A percentile compares a stretch with the other conserved stretches of the same genome.
Evolutionary conservation across 129 eudicot species (phyloP).

Genomic region (Helianthus annuus): DNA sequence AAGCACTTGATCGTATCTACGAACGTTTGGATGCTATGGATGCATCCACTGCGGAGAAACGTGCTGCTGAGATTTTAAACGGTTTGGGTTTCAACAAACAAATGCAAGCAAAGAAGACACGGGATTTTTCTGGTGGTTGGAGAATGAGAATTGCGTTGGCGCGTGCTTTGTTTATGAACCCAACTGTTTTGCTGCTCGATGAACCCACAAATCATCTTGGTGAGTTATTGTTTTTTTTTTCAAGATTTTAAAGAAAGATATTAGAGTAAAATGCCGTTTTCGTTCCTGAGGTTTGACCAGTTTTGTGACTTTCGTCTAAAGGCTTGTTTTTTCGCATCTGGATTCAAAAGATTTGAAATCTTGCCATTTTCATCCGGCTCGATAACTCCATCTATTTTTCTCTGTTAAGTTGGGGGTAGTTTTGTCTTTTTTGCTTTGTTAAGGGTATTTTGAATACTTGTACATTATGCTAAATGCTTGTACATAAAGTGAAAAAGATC

Average conservation of each 20-base stretch:
- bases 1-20: conserved; percentile 77
- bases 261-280: too few species aligned
- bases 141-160: conserved; percentile 98
- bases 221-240: conserved; percentile 9
- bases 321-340: too few species aligned
- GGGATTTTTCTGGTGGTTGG: conserved; percentile 99
- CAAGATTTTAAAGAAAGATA: not conserved
- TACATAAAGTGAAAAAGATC: too few species aligned
- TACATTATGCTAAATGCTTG: too few species aligned
- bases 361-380: too few species aligned
- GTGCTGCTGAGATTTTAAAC: conserved; percentile 87
- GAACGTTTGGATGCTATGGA: conserved; percentile 95
- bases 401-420: too few species aligned
- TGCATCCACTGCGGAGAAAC: conserved; percentile 92
- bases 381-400: too few species aligned
- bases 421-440: too few species aligned
- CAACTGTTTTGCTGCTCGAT: conserved; percentile 83
- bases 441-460: too few species aligned
- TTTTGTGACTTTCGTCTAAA: too few species aligned
- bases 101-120: conserved; percentile 92
- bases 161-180: conserved; percentile 93
- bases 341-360: too few species aligned
- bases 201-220: conserved; percentile 99
- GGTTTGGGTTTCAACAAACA: conserved; percentile 88
- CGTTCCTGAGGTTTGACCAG: too few species aligned